These are phyloP conservation scores for Ophiocordyceps australis DNA, from an alignment of 2,329 filamentous ascomycete species.

Conservation along the genomic window DNA sequence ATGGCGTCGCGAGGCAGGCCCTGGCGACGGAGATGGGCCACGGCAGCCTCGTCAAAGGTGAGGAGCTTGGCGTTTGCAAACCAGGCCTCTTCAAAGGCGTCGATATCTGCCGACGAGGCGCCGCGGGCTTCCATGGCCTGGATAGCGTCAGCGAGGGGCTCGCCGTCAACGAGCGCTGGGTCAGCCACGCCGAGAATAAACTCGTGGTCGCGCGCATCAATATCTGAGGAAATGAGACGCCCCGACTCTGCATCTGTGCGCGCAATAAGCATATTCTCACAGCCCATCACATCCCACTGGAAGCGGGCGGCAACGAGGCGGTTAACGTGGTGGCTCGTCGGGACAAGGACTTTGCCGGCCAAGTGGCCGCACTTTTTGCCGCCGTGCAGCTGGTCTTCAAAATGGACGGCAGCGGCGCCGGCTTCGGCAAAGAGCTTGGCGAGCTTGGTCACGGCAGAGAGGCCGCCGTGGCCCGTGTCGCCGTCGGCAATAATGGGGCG, in stretches of 20 bases:
- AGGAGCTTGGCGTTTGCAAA: constrained; percentile 71
- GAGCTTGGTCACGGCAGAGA: constrained; percentile 85
- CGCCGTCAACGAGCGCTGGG: constrained; percentile 42
- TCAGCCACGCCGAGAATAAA: constrained; percentile 83
- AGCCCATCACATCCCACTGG: constrained; percentile 97
- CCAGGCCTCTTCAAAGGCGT: constrained; percentile 74
- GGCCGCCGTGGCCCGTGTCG: constrained; percentile 85
- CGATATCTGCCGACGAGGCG: constrained; percentile 62
- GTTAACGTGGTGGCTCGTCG: constrained; percentile 91
- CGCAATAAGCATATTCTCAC: constrained; percentile 86
- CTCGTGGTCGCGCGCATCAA: constrained; percentile 91
- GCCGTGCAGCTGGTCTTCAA: constrained; percentile 93
- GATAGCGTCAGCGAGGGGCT: constrained; percentile 72
- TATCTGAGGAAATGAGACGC: constrained; percentile 71
- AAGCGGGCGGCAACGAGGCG: constrained; percentile 80
- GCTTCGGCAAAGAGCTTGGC: constrained; percentile 97
- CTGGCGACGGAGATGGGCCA: constrained; percentile 51
- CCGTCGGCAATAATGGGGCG: constrained; percentile 92
- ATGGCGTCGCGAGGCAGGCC: constrained; percentile 46
- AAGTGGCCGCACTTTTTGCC: constrained; percentile 98
- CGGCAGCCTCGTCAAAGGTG: constrained; percentile 81
- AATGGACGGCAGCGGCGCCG: constrained; percentile 88
- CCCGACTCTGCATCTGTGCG: constrained; percentile 92
- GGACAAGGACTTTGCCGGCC: constrained; percentile 89
- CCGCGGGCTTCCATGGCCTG: constrained; percentile 78